phyloP scores from a whole-genome alignment of 208 protist genomes.

The Wallacemonas sp. region DNA sequence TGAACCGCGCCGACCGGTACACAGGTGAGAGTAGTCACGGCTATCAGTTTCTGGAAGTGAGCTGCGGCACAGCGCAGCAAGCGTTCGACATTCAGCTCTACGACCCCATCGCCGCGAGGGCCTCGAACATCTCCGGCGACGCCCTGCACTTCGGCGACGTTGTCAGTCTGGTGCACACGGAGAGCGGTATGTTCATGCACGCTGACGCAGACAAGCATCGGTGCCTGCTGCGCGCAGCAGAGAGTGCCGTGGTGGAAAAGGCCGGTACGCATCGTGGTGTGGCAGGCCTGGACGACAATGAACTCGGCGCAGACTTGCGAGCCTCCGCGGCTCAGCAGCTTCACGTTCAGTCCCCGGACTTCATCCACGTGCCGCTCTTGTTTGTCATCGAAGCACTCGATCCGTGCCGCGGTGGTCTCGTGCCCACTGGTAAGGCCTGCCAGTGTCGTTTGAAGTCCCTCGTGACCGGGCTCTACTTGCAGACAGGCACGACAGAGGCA shows the following conservation, averaged over 20 bases:
- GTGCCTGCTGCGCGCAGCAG: slow-evolving; percentile 23
- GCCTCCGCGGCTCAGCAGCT: neutral
- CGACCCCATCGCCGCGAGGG: slow-evolving; percentile 30
- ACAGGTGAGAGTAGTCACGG: slow-evolving; percentile 22
- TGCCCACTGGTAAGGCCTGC: slow-evolving; percentile 17
- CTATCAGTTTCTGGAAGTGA: slow-evolving; percentile 29
- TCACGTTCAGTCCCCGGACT: neutral
- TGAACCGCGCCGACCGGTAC: slow-evolving; percentile 28
- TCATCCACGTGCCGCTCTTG: slow-evolving; percentile 8
- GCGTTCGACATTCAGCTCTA: slow-evolving; percentile 45
- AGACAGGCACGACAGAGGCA: slow-evolving; percentile 15
- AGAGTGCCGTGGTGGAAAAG: slow-evolving; percentile 1
- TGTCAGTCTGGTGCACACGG: slow-evolving; percentile 47
- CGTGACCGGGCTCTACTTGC: slow-evolving; percentile 36
- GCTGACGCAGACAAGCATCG: slow-evolving; percentile 7
- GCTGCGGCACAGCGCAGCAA: slow-evolving; percentile 25
- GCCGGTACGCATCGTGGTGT: too few relatives aligned
- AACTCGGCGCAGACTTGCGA: neutral
- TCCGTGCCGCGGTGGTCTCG: slow-evolving; percentile 30
- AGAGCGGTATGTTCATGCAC: slow-evolving; percentile 41
- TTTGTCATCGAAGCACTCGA: slow-evolving; percentile 47
- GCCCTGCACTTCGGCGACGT: slow-evolving; percentile 55
- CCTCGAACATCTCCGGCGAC: slow-evolving; percentile 1
- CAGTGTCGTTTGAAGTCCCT: slow-evolving; percentile 40
- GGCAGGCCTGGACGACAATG: neutral